phyloP scores from a whole-genome alignment of 805 yeast species.

The Lipomyces yamanashiensis region DNA sequence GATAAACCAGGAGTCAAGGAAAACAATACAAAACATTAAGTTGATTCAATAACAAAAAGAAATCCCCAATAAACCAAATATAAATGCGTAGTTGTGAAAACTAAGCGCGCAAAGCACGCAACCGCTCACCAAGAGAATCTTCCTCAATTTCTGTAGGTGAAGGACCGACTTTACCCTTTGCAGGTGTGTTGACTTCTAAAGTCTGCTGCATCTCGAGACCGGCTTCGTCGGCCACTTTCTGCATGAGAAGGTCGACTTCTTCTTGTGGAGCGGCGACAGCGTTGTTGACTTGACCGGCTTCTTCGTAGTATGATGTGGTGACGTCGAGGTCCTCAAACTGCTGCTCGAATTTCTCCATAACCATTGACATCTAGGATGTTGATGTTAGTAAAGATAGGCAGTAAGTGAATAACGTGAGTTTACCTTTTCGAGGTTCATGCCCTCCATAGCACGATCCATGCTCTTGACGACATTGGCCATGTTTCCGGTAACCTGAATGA shows the following conservation, averaged over 20 bases:
- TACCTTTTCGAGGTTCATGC: constrained; percentile 85
- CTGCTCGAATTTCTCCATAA: constrained; percentile 95
- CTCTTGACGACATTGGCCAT: constrained; percentile 93
- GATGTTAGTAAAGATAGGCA: background rate
- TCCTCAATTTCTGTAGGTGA: constrained; percentile 64
- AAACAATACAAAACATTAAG: no score
- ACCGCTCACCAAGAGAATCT: constrained; percentile 82
- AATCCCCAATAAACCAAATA: background rate
- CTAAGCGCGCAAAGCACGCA: constrained; percentile 73
- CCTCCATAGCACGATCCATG: constrained; percentile 94
- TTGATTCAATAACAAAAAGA: background rate
- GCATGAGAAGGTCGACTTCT: constrained; percentile 88
- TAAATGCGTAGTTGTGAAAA: background rate
- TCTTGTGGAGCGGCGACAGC: constrained; percentile 93
- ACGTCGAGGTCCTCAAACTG: constrained; percentile 97
- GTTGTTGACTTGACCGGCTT: constrained; percentile 83
- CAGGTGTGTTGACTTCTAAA: constrained; percentile 55
- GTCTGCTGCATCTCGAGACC: constrained; percentile 91
- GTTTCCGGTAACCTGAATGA: constrained; percentile 76
- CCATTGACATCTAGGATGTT: constrained; percentile 65
- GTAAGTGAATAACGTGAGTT: background rate
- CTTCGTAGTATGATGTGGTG: constrained; percentile 88
- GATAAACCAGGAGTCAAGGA: no score
- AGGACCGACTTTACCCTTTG: constrained; percentile 62
- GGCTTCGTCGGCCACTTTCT: constrained; percentile 94